These are phyloP conservation scores for Leccinum pachyderme DNA, from an alignment of 1,284 basidiomycete genomes.

Conservation along the genomic window DNA sequence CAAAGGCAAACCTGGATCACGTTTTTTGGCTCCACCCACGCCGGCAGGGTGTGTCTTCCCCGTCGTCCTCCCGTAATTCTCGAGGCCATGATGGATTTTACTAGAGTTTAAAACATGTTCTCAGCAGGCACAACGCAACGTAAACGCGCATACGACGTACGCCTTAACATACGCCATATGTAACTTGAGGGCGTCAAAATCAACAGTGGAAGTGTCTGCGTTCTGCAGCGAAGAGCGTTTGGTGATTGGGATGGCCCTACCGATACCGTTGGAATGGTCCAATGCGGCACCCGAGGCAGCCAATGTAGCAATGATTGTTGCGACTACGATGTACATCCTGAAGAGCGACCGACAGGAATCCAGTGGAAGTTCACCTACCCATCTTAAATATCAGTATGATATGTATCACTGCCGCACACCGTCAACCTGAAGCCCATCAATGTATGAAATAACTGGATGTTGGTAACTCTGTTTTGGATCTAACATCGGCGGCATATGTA, in stretches of 20 bases:
- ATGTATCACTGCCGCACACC: no score
- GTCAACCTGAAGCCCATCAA: background rate
- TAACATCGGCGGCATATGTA: background rate
- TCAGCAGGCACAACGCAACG: background rate
- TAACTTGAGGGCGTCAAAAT: constrained; percentile 7
- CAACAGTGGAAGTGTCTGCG: constrained; percentile 5
- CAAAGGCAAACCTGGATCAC: constrained; percentile 12
- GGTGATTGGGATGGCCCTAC: constrained; percentile 8
- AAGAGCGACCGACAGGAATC: background rate
- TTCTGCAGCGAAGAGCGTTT: constrained; percentile 9
- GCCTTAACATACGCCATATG: constrained; percentile 6
- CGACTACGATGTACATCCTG: background rate
- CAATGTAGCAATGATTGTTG: background rate
- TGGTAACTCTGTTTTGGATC: background rate
- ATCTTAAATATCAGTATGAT: background rate
- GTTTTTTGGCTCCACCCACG: background rate
- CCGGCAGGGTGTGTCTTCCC: constrained; percentile 11
- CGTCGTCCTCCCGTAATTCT: constrained; percentile 14
- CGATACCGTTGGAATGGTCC: background rate
- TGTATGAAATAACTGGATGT: background rate
- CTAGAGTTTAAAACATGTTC: background rate
- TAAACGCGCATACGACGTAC: constrained; percentile 4
- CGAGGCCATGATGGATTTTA: constrained; percentile 11
- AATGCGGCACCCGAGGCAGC: background rate
- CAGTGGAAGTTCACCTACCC: background rate